These are phyloP conservation scores for Erysimum pusillum DNA, from an alignment of 441 rosid genomes.

Conservation along the genomic window DNA sequence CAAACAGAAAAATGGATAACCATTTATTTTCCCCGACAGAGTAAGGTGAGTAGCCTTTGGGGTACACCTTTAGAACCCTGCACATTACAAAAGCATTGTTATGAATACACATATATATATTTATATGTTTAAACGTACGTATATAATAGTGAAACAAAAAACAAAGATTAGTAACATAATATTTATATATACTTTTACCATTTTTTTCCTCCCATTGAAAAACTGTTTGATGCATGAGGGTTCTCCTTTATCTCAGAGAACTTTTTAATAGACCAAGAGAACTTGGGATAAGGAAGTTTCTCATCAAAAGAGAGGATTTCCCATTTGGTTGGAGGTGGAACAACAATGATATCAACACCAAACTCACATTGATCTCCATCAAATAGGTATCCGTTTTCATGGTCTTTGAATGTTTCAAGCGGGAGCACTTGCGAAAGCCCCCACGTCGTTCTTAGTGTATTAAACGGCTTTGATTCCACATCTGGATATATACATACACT, in stretches of 20 bases:
- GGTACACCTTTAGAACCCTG: background rate
- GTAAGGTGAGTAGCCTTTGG: background rate
- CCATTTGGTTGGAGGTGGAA: background rate
- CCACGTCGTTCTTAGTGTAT: background rate
- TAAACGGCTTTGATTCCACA: background rate
- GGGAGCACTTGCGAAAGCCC: background rate
- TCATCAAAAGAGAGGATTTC: background rate
- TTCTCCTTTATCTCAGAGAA: background rate
- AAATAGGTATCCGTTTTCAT: background rate
- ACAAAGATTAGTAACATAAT: too few species aligned
- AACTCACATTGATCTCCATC: conserved; percentile 15
- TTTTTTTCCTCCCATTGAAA: background rate
- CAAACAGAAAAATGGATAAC: background rate
- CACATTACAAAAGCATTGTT: background rate
- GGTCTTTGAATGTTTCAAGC: background rate
- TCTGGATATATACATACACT: background rate
- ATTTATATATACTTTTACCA: background rate
- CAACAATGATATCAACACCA: conserved; percentile 22
- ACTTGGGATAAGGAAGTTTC: background rate
- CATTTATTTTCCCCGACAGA: background rate
- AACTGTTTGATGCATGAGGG: background rate
- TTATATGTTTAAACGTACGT: too few species aligned
- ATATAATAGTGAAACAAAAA: too few species aligned
- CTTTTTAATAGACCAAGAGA: background rate
- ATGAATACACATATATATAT: too few species aligned